Conservation (phyloP, 116 monocot genomes). For the Trichopus zeylanicus region DNA sequence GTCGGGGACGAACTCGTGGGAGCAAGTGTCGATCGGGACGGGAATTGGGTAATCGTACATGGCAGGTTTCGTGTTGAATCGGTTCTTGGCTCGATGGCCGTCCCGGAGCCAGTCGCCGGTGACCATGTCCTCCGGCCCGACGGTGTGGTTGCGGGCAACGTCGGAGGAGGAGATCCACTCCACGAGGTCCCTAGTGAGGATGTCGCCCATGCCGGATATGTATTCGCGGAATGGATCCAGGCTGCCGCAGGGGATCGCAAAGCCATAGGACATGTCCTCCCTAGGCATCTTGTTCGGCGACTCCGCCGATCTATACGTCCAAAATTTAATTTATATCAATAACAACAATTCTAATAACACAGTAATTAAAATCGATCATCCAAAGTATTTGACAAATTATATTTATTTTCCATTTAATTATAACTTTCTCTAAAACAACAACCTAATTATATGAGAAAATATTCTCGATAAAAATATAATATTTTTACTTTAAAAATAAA, state of each 20-base stretch:
- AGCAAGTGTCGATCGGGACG: conserved; percentile 22
- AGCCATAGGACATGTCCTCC: conserved; percentile 44
- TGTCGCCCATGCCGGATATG: conserved; percentile 54
- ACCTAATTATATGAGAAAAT: no score
- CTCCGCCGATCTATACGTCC: conserved; percentile 1
- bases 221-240: conserved; percentile 38
- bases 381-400: no score
- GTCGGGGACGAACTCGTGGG: conserved; percentile 36
- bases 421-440: no score
- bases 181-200: conserved; percentile 50
- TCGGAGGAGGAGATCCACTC: conserved; percentile 37
- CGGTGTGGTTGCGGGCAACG: conserved; percentile 8
- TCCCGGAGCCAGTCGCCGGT: conserved; percentile 25
- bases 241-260: conserved; percentile 42
- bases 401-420: no score
- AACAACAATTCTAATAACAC: no score
- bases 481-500: no score
- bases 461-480: no score
- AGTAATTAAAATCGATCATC: no score
- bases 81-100: conserved; percentile 23
- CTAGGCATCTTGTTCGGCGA: conserved; percentile 12
- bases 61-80: conserved; percentile 25
- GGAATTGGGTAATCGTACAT: conserved; percentile 46
- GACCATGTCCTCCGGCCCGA: conserved; percentile 36
- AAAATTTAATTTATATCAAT: no score